Evolutionary conservation across 768 basidiomycete genomes (phyloP), one percentile per base, ranked within the genome.

Genomic region (Austroboletus festivus): DNA sequence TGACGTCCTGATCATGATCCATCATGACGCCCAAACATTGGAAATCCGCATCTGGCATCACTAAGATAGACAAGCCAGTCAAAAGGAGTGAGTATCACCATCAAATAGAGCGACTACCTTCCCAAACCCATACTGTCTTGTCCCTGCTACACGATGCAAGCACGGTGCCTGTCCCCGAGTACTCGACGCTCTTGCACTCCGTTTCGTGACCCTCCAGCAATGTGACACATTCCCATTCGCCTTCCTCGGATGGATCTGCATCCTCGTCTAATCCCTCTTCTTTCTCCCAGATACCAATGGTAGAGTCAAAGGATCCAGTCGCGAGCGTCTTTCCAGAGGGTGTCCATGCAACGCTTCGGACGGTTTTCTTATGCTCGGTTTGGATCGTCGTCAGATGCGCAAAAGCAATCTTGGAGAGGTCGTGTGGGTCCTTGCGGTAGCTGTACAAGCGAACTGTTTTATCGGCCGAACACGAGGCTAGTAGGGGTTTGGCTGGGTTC

Each of bases 51-150:
- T 97, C 93, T 10, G 93, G 92, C 48, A 89, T 86, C 2, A 89
- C 94, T 94, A 55, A 8, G 24, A 18, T 13, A 33, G 22, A 38
- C 31, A 20, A 28, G 38, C 16, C 7, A 6, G 16, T 53, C 33
- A 54, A 46, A 47, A 5, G 26, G 39, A 12, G 12, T 12, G 22
- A 38, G 48, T 41, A 33, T 12, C 12, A 39, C 10, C 12, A 6
- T 12, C 21, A 28, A 52, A 28, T 37, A 16, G 23, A 16, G 26
- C 2, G 59, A 72, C 59, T 62, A 87, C 94, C 92, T 77, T 97
- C 95, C 95, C 96, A 99, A 30, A 99, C 80, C 96, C 96, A 98
- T 0, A 98, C 93, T 5, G 92, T 91, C 73, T 98, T 99, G 71
- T 98, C 96, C 50, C 96, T 76, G 56, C 89, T 89, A 63, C 94